These are phyloP conservation scores for Leucaena leucocephala DNA, from an alignment of 306 rosid species.

Conservation along the genomic window DNA sequence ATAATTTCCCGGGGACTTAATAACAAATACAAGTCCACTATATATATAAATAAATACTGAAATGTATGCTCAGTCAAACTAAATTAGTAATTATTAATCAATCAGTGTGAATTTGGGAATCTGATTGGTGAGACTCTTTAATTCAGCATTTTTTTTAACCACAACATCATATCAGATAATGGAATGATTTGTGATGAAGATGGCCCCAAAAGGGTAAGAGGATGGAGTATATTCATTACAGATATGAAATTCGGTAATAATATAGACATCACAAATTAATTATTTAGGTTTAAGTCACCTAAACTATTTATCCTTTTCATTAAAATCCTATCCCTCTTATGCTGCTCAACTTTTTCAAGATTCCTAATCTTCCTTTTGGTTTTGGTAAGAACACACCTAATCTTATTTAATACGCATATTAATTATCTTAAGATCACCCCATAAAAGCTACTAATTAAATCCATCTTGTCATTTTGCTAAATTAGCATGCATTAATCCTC, in stretches of 20 bases:
- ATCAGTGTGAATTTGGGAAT: slow-evolving; percentile 1
- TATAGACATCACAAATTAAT: slow-evolving; percentile 30
- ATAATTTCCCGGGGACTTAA: not conserved
- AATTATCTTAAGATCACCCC: slow-evolving; percentile 12
- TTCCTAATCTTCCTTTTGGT: not conserved
- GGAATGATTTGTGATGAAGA: slow-evolving; percentile 27
- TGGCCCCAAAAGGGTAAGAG: slow-evolving; percentile 31
- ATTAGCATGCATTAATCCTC: not conserved
- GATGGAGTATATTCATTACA: slow-evolving; percentile 8
- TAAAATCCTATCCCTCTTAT: slow-evolving; percentile 23
- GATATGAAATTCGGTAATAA: slow-evolving; percentile 31
- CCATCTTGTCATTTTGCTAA: not conserved
- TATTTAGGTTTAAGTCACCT: slow-evolving; percentile 26
- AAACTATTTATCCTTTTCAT: slow-evolving; percentile 42
- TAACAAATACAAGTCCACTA: slow-evolving; percentile 9
- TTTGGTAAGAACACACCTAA: slow-evolving; percentile 26
- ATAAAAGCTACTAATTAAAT: not conserved
- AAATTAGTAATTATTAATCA: slow-evolving; percentile 1
- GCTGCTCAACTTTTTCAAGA: slow-evolving; percentile 15
- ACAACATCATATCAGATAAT: slow-evolving; percentile 1
- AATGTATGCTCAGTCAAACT: not conserved
- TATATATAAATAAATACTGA: not conserved
- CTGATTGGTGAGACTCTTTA: slow-evolving; percentile 2
- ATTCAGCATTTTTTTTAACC: not conserved
- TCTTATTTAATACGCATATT: slow-evolving; percentile 2